Percentiles rank a stretch among this genome's conserved stretches.
Conservation (phyloP, 2,329 filamentous ascomycete species). For the Malbranchea zuffiana region DNA sequence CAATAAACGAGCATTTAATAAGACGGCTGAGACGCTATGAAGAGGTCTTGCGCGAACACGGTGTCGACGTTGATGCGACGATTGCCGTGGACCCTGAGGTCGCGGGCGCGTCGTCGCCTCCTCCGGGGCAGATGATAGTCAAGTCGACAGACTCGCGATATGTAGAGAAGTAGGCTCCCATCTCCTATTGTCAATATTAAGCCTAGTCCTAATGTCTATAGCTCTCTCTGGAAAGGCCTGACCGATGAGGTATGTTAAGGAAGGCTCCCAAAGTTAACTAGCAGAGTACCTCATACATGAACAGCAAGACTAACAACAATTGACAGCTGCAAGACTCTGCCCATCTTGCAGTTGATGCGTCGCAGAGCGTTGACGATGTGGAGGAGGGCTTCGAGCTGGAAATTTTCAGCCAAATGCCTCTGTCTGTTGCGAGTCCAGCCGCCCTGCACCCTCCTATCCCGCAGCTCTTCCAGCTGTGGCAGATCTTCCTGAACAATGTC, state of each 20-base stretch:
- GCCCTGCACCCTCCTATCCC: slow-evolving; percentile 18
- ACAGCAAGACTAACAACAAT: background rate
- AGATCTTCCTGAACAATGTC: slow-evolving; percentile 61
- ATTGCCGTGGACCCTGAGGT: background rate
- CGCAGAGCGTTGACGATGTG: background rate
- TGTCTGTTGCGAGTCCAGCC: slow-evolving; percentile 4
- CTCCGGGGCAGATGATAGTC: background rate
- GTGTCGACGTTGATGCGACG: background rate
- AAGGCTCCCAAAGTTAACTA: background rate
- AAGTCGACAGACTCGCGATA: background rate
- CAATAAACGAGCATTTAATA: background rate
- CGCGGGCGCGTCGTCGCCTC: background rate
- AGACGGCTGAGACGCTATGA: slow-evolving; percentile 7
- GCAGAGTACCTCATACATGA: background rate
- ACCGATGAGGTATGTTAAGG: slow-evolving; percentile 21
- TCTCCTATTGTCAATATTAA: background rate
- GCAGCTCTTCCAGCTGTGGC: slow-evolving; percentile 58
- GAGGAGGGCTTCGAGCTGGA: background rate
- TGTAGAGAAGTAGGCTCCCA: slow-evolving; percentile 3
- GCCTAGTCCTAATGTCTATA: no score
- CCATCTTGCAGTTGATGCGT: background rate
- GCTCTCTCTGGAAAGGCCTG: slow-evolving; percentile 33
- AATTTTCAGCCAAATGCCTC: background rate
- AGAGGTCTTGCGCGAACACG: background rate
- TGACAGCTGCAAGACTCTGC: slow-evolving; percentile 1